Percentiles rank a stretch among this genome's conserved stretches.
Evolutionary conservation across 305 asterid genomes (phyloP).

Genomic region (Stenogyne calaminthoides): DNA sequence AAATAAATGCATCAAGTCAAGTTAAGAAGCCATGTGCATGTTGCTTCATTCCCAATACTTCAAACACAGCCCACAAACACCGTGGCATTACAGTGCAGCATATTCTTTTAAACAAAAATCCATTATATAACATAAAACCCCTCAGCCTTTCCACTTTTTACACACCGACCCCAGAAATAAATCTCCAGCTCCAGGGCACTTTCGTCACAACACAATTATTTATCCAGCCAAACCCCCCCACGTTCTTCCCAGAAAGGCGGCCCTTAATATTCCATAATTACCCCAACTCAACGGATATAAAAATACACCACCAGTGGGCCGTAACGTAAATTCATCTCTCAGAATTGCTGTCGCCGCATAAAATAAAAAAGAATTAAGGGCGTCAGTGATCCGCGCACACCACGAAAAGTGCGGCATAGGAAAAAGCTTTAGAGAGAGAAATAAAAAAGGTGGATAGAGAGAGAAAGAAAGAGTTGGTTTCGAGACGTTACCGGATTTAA

Average conservation of each 20-base stretch:
- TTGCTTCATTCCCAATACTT: conserved; percentile 43
- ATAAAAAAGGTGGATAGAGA: conserved; percentile 27
- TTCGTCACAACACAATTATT: conserved; percentile 36
- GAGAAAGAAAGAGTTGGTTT: conserved; percentile 50
- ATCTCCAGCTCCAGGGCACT: conserved; percentile 34
- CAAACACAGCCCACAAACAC: conserved; percentile 49
- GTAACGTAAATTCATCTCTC: neutral
- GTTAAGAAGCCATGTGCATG: conserved; percentile 24
- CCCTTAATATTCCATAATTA: conserved; percentile 35
- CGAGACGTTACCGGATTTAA: conserved; percentile 76
- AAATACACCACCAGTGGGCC: conserved; percentile 16
- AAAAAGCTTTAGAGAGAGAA: conserved; percentile 40
- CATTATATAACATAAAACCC: conserved; percentile 26
- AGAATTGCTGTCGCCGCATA: conserved; percentile 39
- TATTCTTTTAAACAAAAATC: conserved; percentile 15
- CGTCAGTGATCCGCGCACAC: conserved; percentile 71
- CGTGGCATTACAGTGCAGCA: conserved; percentile 55
- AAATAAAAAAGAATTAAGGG: conserved; percentile 33
- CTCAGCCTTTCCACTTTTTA: conserved; percentile 17
- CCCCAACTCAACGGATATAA: conserved; percentile 49
- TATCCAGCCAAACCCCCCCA: conserved; percentile 33
- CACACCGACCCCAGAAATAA: neutral
- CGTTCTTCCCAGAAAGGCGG: conserved; percentile 59
- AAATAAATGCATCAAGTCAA: conserved; percentile 20
- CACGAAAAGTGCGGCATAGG: conserved; percentile 47